Conservation (phyloP, 352 stramenopile genomes). For the Globisporangium megalacanthum region DNA sequence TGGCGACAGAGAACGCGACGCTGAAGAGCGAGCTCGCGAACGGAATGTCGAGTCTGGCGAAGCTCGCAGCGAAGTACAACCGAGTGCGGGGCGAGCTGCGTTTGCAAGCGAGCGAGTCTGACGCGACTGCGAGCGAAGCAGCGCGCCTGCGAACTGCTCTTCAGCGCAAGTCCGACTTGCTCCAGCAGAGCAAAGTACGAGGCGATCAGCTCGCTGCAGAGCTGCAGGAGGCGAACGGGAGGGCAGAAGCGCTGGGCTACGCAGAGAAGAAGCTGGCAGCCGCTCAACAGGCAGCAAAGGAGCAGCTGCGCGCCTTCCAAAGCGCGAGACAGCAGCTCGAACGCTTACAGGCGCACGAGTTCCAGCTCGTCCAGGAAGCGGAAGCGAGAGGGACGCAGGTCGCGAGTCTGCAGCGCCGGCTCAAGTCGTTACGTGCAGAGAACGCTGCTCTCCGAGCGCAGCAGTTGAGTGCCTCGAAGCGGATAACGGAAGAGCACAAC, state of each 20-base stretch:
- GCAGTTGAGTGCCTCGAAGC: slow-evolving; percentile 13
- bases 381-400: slow-evolving; percentile 31
- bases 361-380: slow-evolving; percentile 26
- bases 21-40: slow-evolving; percentile 27
- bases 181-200: slow-evolving; percentile 35
- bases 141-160: slow-evolving; percentile 26
- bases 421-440: slow-evolving; percentile 34
- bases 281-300: slow-evolving; percentile 33
- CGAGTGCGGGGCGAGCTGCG: slow-evolving; percentile 25
- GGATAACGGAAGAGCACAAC: slow-evolving; percentile 2
- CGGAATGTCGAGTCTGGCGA: slow-evolving; percentile 23
- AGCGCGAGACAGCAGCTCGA: slow-evolving; percentile 28
- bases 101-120: slow-evolving; percentile 17
- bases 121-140: slow-evolving; percentile 18
- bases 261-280: slow-evolving; percentile 21
- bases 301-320: slow-evolving; percentile 30
- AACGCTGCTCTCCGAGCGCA: slow-evolving; percentile 28
- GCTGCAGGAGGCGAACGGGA: slow-evolving; percentile 20
- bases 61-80: slow-evolving; percentile 30
- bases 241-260: slow-evolving; percentile 16
- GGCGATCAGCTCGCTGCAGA: slow-evolving; percentile 20
- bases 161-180: slow-evolving; percentile 47
- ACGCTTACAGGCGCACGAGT: slow-evolving; percentile 24
- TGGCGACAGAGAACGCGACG: slow-evolving; percentile 18
- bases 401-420: slow-evolving; percentile 13